These are phyloP conservation scores for Eleusine indica DNA, from an alignment of 176 grass and related monocot species.

Conservation along the genomic window DNA sequence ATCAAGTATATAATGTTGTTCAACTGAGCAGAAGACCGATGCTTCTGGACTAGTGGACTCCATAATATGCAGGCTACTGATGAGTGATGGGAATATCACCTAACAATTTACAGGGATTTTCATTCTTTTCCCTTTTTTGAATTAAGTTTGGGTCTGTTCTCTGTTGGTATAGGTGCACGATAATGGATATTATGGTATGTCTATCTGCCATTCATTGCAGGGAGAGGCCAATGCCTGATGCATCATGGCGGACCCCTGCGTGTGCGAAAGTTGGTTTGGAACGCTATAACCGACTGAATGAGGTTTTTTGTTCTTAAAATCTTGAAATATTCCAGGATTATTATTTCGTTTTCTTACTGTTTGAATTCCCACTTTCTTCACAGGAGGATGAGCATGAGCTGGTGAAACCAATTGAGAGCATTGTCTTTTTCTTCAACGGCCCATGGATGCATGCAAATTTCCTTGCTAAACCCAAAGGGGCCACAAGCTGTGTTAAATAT, in stretches of 20 bases:
- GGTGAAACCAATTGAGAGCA: conserved; percentile 4
- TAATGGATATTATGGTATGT: not conserved
- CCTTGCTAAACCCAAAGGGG: conserved; percentile 8
- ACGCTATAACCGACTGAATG: not conserved
- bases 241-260: not conserved
- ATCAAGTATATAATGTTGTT: not conserved
- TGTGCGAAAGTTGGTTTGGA: conserved; percentile 2
- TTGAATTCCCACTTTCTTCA: not conserved
- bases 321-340: not conserved
- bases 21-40: not conserved
- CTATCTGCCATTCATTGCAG: not conserved
- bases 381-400: not conserved
- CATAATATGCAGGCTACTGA: not conserved
- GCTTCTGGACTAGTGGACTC: not conserved
- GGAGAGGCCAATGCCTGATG: not conserved
- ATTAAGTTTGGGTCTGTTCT: not conserved
- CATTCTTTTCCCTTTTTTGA: not conserved
- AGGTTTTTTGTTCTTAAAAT: not conserved
- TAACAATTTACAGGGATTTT: no score
- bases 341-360: not conserved
- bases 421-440: not conserved
- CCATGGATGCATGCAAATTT: not conserved
- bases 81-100: not conserved
- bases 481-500: not conserved
- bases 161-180: not conserved